Evolutionary conservation across 176 grass and related monocot species (phyloP), one percentile per base, ranked within the genome.

Genomic region (Zoysia japonica): DNA sequence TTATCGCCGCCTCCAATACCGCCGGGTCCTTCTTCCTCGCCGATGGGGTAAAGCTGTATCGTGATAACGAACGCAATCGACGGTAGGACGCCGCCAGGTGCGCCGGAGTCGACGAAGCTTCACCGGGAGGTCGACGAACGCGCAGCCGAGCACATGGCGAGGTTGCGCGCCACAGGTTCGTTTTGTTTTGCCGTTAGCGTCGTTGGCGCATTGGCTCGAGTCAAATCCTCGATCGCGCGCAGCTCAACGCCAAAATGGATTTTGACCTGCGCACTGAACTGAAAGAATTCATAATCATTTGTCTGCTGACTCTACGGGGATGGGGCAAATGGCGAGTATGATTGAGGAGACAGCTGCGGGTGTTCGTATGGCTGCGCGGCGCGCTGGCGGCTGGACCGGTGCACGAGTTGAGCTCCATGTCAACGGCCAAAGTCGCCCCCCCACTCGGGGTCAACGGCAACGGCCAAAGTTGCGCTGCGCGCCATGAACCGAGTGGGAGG

Each of bases 181-280:
- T 17, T 8, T 7, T 19, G 1, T 0, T 13, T 59, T 28, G 55
- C 16, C 17, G 5, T 59, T n/a, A 20, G 14, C 54, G 12, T 63
- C 62, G 81, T 36, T 63, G 55, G 70, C 16, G 67, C 86, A 64
- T 84, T 84, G 78, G 53, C 52, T 65, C 47, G 65, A 64, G 68
- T 51, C 17, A 35, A 37, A 57, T 37, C 14, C 44, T 83, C 37
- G 9, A 35, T 68, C 80, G 61, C 75, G 28, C 28, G 38, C 44
- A 37, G 40, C 51, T 47, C 47, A 19, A 11, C 43, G 48, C 9
- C 47, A 54, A 38, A 15, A 51, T 14, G 11, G 56, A 36, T 47
- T 19, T 72, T 88, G 81, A 88, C 81, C 81, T 6, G 48, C 35
- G 81, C 81, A 88, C 81, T 28, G 70, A 59, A 9, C 3, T 44